A percentile compares a stretch with the other conserved stretches of the same genome.
Evolutionary conservation across 176 grass and related monocot species (phyloP).

Genomic region (Eragrostis nindensis): DNA sequence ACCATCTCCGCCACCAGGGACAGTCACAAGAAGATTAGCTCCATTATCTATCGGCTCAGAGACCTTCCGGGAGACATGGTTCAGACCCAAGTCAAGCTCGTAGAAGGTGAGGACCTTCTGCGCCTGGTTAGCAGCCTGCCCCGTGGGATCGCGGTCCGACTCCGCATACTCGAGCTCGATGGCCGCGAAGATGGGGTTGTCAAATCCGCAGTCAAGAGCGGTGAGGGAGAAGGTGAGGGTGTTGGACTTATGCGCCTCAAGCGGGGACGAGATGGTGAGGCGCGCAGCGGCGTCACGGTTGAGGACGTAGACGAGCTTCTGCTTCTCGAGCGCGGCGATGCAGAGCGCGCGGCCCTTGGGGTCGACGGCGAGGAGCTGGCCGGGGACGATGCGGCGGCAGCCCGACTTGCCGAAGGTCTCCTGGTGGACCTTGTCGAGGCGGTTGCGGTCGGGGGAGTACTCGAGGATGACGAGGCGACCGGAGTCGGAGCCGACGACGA

Average conservation of each 20-base stretch:
- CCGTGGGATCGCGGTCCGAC: slow-evolving; percentile 76
- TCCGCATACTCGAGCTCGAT: slow-evolving; percentile 96
- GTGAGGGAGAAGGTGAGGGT: slow-evolving; percentile 81
- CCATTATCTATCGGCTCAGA: slow-evolving; percentile 91
- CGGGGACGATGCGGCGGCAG: slow-evolving; percentile 89
- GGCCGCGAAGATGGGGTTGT: slow-evolving; percentile 84
- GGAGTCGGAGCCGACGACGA: slow-evolving; percentile 89
- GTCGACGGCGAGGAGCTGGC: slow-evolving; percentile 88
- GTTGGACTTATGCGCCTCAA: slow-evolving; percentile 92
- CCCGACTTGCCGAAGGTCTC: slow-evolving; percentile 98
- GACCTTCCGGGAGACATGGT: slow-evolving; percentile 93
- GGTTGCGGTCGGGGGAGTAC: slow-evolving; percentile 86
- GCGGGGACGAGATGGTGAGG: slow-evolving; percentile 92
- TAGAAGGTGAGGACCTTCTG: slow-evolving; percentile 99
- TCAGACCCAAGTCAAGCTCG: slow-evolving; percentile 94
- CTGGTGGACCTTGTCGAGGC: slow-evolving; percentile 92
- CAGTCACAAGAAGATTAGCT: slow-evolving; percentile 87
- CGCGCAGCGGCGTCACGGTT: slow-evolving; percentile 80
- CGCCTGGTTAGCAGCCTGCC: slow-evolving; percentile 81
- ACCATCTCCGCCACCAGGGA: slow-evolving; percentile 85
- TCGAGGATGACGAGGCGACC: slow-evolving; percentile 95
- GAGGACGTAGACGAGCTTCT: slow-evolving; percentile 97
- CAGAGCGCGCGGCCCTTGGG: slow-evolving; percentile 94
- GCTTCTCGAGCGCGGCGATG: slow-evolving; percentile 92
- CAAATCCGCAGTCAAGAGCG: slow-evolving; percentile 91